Evolutionary conservation across 805 yeast species (phyloP).

Genomic region (Cyberlindnera subsufficiens): DNA sequence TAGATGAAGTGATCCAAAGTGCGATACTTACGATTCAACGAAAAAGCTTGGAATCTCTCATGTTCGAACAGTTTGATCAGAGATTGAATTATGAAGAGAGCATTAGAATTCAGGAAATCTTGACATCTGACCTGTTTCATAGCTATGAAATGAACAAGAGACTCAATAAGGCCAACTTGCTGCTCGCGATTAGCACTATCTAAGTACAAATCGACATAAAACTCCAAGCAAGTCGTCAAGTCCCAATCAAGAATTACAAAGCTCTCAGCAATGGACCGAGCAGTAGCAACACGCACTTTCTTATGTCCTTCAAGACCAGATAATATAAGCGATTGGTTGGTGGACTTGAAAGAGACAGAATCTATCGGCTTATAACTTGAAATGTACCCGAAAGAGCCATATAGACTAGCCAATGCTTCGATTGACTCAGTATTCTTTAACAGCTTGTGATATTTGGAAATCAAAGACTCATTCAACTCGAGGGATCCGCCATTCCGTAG

Average conservation of each 20-base stretch:
- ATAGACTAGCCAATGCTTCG: constrained; percentile 12
- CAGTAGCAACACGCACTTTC: constrained; percentile 21
- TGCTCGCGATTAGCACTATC: constrained; percentile 21
- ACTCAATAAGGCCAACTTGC: constrained; percentile 29
- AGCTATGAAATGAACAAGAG: constrained; percentile 29
- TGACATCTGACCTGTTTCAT: constrained; percentile 23
- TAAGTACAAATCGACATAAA: constrained; percentile 19
- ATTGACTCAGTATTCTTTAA: constrained; percentile 15
- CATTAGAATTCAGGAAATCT: constrained; percentile 22
- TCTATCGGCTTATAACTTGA: constrained; percentile 27
- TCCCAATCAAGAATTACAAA: constrained; percentile 17
- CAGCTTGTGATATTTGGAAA: constrained; percentile 14
- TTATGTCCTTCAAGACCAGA: constrained; percentile 17
- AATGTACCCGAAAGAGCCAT: constrained; percentile 11
- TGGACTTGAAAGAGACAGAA: constrained; percentile 22
- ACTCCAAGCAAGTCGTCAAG: constrained; percentile 16
- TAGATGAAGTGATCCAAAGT: constrained; percentile 17
- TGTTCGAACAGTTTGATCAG: constrained; percentile 25
- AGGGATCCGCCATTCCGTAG: constrained; percentile 20
- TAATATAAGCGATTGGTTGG: constrained; percentile 8
- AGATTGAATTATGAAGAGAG: constrained; percentile 21
- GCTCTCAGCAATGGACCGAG: constrained; percentile 31
- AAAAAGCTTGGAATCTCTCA: constrained; percentile 17
- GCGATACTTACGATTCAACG: constrained; percentile 14
- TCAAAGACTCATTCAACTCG: constrained; percentile 11